Base-by-base conservation (phyloP, 2,329 filamentous ascomycete species). In the Trichothecium roseum region DNA sequence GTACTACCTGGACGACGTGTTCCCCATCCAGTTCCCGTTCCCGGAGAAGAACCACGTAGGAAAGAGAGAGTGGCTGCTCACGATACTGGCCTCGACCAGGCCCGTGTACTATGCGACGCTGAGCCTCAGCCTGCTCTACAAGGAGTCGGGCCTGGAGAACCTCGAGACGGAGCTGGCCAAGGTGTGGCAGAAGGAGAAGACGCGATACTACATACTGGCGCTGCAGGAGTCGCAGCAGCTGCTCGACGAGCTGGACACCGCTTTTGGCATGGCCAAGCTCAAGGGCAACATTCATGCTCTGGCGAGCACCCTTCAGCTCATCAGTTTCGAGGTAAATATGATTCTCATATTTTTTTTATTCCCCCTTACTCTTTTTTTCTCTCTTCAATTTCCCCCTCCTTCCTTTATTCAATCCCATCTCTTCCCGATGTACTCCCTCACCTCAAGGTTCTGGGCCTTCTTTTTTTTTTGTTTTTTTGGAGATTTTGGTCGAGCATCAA, bases 221-320 rank as follows among this genome's bases (percentile, higher is more conserved):
- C 22, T 35, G 14, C 34, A 35, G 14, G 34, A 35, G 16, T 35
- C 26, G 10, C 34, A 35, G 26, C 34, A 35, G 34, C 26, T 35
- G 24, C 34, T 35, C 24, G 34, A 35, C 24, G 24, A 35, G 16
- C 22, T 35, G 8, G 34, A 35, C 26, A 29, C n/a, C 3, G 34
- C 34, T 13, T 5, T 8, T 7, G 34, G 34, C 14, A 17, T 35
- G 16, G 22, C 34, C 34, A 35, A 35, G 13, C 26, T 35, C 8
- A 35, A 35, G 26, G 34, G 34, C 34, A 35, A 35, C 26, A 35
- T 35, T 16, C 34, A 35, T 18, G 34, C 34, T n/a, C 26, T 35
- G 22, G 34, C 34, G 10, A 29, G 34, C 34, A 35, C 34, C 7
- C 24, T 35, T 7, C 34, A 35, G 15, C 34, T 35, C 16, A 35